Conservation (phyloP, 805 yeast species). For the Candida berthetii region DNA sequence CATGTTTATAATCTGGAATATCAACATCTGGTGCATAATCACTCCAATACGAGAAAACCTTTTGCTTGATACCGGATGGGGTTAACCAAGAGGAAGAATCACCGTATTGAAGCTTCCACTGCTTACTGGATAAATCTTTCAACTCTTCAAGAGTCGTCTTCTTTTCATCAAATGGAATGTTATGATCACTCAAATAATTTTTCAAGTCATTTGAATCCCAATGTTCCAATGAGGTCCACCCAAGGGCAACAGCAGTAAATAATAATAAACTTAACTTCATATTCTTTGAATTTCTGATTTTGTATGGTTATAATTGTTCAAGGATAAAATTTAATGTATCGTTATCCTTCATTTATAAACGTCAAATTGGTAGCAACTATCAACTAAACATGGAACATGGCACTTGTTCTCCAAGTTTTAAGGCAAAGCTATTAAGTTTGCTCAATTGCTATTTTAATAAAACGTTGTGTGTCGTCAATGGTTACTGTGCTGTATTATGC, state of each 20-base stretch:
- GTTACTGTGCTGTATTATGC: too few species aligned
- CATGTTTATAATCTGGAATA: conserved; percentile 6
- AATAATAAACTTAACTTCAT: conserved; percentile 10
- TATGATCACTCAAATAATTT: conserved; percentile 27
- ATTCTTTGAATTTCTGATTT: conserved; percentile 7
- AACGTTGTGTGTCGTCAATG: too few species aligned
- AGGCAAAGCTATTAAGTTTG: too few species aligned
- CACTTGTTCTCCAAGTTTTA: too few species aligned
- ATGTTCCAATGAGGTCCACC: conserved; percentile 7
- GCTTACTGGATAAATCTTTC: conserved; percentile 20
- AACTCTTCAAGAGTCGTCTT: conserved; percentile 18
- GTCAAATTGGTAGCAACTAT: too few species aligned
- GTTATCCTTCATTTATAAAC: too few species aligned
- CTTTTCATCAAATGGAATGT: conserved; percentile 15
- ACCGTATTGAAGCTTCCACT: conserved; percentile 11
- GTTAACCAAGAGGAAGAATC: neutral
- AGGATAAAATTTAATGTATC: too few species aligned
- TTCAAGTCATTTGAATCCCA: conserved; percentile 29
- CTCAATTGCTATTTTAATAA: too few species aligned
- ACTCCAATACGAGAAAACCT: too few species aligned
- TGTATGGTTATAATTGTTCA: neutral
- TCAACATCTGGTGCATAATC: neutral
- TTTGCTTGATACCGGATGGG: too few species aligned
- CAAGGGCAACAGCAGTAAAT: conserved; percentile 4
- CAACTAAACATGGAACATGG: too few species aligned